phyloP scores from a whole-genome alignment of 257 asterid genomes.

The Verbena officinalis region DNA sequence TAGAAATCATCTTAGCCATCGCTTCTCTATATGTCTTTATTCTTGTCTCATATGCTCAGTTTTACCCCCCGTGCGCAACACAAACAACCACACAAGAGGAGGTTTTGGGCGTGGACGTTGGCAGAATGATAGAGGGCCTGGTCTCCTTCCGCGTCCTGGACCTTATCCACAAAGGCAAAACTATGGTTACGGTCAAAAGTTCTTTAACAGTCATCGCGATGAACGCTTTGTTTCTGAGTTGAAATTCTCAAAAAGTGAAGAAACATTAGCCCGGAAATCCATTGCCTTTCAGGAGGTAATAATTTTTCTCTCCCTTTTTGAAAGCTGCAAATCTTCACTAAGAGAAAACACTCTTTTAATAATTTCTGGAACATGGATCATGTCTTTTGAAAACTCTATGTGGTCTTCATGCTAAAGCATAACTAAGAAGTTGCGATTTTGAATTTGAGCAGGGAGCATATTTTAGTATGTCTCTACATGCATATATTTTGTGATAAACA shows the following conservation, averaged over 20 bases:
- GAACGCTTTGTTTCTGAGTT: slow-evolving; percentile 90
- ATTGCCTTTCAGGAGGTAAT: slow-evolving; percentile 84
- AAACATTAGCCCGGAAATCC: slow-evolving; percentile 85
- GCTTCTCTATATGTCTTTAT: slow-evolving; percentile 17
- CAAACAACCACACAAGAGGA: slow-evolving; percentile 70
- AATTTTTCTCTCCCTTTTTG: neutral
- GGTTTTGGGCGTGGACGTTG: slow-evolving; percentile 85
- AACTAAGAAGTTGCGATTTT: neutral
- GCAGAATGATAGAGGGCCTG: slow-evolving; percentile 80
- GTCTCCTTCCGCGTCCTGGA: slow-evolving; percentile 86
- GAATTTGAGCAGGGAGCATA: slow-evolving; percentile 4
- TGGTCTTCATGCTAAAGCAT: slow-evolving; percentile 16
- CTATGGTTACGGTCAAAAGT: slow-evolving; percentile 58
- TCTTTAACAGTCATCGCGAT: slow-evolving; percentile 65
- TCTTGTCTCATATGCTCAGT: slow-evolving; percentile 45
- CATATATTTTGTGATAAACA: slow-evolving; percentile 4
- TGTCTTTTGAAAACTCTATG: neutral
- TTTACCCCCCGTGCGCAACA: slow-evolving; percentile 59
- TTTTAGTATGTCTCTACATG: neutral
- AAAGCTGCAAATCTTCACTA: slow-evolving; percentile 12
- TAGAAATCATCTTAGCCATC: neutral
- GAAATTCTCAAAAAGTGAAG: slow-evolving; percentile 91
- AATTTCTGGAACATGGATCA: slow-evolving; percentile 13
- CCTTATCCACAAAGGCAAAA: slow-evolving; percentile 70
- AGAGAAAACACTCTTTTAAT: slow-evolving; percentile 7